These are phyloP conservation scores for Trichosporon inkin DNA, from an alignment of 1,284 basidiomycete species.

Conservation along the genomic window DNA sequence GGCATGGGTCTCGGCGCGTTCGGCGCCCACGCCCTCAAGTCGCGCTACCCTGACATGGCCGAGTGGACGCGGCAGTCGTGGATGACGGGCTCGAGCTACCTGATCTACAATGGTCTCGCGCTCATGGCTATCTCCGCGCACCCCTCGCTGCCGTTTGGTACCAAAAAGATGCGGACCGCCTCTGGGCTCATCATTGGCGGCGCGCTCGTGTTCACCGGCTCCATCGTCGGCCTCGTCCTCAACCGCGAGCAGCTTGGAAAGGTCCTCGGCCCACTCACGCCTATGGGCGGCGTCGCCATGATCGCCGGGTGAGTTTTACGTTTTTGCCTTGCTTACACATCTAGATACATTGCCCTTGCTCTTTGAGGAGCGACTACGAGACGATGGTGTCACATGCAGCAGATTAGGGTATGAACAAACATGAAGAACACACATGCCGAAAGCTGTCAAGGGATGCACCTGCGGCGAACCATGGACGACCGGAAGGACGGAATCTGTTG, in stretches of 20 bases:
- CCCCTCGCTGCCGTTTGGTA: conserved; percentile 57
- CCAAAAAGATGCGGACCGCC: conserved; percentile 58
- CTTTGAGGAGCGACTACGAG: conserved; percentile 7
- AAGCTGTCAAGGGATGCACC: too few species aligned
- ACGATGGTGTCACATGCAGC: neutral
- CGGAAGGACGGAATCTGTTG: neutral
- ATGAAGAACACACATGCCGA: neutral
- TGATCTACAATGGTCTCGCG: conserved; percentile 70
- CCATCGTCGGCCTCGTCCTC: conserved; percentile 64
- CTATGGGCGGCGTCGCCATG: conserved; percentile 67
- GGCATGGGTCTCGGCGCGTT: conserved; percentile 49
- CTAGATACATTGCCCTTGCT: conserved; percentile 28
- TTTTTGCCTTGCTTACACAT: neutral
- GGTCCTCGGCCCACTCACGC: conserved; percentile 69
- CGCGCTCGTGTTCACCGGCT: conserved; percentile 64
- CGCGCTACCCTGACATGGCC: conserved; percentile 41
- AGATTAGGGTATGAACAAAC: neutral
- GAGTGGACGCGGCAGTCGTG: conserved; percentile 38
- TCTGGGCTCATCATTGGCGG: conserved; percentile 66
- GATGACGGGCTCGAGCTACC: conserved; percentile 44
- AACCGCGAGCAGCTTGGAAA: conserved; percentile 58
- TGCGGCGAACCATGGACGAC: too few species aligned
- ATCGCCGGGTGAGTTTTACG: conserved; percentile 70
- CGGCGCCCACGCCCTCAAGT: conserved; percentile 46
- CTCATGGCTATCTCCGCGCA: conserved; percentile 68